These are phyloP conservation scores for Inga laurina DNA, from an alignment of 306 rosid species.

Conservation along the genomic window DNA sequence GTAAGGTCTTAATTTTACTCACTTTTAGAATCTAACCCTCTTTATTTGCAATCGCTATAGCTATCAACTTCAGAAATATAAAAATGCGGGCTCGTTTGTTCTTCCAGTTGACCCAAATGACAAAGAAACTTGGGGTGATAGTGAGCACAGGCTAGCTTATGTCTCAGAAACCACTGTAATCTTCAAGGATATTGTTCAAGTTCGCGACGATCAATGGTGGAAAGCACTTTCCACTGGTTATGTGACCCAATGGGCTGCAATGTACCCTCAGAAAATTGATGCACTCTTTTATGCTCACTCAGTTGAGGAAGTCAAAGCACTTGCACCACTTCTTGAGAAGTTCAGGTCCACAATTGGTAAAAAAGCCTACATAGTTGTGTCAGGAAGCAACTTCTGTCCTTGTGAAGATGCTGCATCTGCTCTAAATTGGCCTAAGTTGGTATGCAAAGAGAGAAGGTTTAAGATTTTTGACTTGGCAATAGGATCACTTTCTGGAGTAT, in stretches of 20 bases:
- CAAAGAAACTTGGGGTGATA: constrained; percentile 98
- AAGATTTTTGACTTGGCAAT: constrained; percentile 79
- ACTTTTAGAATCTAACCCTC: neutral
- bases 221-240: constrained; percentile 89
- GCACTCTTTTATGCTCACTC: constrained; percentile 93
- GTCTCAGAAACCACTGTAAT: constrained; percentile 97
- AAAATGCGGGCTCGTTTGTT: constrained; percentile 88
- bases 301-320: constrained; percentile 68
- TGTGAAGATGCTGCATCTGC: constrained; percentile 82
- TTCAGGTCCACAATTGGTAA: constrained; percentile 80
- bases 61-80: constrained; percentile 92
- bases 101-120: constrained; percentile 84
- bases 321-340: constrained; percentile 83
- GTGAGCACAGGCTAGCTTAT: constrained; percentile 95
- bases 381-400: constrained; percentile 71
- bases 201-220: constrained; percentile 99
- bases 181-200: constrained; percentile 90
- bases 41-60: constrained; percentile 42
- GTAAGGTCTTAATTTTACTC: neutral
- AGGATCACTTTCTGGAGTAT: constrained; percentile 67
- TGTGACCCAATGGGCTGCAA: constrained; percentile 93
- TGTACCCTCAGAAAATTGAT: constrained; percentile 89
- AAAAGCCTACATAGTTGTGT: constrained; percentile 80
- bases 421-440: constrained; percentile 77
- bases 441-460: constrained; percentile 79